A percentile compares a stretch with the other conserved stretches of the same genome.
Evolutionary conservation across 2,329 filamentous ascomycete genomes (phyloP).

Genomic region (Cytospora piceicola): DNA sequence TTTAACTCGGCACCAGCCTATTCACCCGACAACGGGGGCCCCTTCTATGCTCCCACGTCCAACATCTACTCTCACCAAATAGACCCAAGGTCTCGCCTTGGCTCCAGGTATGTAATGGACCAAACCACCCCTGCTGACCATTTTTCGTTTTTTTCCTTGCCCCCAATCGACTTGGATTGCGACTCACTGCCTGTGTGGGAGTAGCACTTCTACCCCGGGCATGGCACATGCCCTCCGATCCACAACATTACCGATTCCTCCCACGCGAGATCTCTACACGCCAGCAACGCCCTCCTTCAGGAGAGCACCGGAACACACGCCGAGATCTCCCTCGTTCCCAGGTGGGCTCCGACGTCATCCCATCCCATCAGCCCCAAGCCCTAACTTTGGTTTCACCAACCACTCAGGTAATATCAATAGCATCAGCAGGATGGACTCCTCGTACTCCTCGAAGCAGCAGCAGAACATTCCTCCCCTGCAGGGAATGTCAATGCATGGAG

Average conservation of each 20-base stretch:
- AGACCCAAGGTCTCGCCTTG: constrained; percentile 58
- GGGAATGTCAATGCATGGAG: constrained; percentile 56
- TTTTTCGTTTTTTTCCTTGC: constrained; percentile 16
- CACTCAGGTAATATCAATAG: constrained; percentile 33
- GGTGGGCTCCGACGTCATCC: constrained; percentile 53
- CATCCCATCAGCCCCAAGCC: constrained; percentile 57
- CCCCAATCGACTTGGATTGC: constrained; percentile 23
- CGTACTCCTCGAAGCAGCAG: constrained; percentile 46
- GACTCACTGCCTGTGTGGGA: constrained; percentile 45
- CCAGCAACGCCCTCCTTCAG: constrained; percentile 55
- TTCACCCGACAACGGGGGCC: constrained; percentile 50
- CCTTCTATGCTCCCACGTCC: constrained; percentile 53
- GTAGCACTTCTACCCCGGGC: constrained; percentile 55
- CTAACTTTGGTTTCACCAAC: constrained; percentile 48
- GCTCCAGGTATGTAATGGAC: constrained; percentile 55
- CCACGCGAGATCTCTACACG: constrained; percentile 58
- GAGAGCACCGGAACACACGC: constrained; percentile 52
- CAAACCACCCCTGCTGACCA: constrained; percentile 28
- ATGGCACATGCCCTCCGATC: constrained; percentile 63
- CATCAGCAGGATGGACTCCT: constrained; percentile 55
- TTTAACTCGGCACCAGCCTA: constrained; percentile 53
- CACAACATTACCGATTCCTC: constrained; percentile 56
- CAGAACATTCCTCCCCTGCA: constrained; percentile 58
- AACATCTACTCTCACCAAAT: constrained; percentile 51
- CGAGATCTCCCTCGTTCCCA: constrained; percentile 57